phyloP scores from a whole-genome alignment of 176 grass and related monocot genomes.

The Ananas comosus region DNA sequence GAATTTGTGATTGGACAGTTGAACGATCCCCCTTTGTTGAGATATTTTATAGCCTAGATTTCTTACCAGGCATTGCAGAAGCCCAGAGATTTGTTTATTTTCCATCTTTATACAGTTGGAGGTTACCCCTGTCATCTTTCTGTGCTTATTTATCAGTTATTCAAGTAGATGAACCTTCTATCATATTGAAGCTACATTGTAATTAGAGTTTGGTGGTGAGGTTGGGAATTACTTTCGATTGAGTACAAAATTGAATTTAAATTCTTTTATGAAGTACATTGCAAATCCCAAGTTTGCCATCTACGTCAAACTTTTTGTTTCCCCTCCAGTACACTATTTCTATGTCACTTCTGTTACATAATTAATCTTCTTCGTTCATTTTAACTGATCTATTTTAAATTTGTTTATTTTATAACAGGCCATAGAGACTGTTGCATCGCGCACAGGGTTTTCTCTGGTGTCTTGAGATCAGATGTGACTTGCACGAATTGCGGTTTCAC shows the following conservation, averaged over 20 bases:
- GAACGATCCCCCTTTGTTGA: not conserved
- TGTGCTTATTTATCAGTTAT: not conserved
- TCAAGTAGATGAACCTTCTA: not conserved
- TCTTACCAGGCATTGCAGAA: not conserved
- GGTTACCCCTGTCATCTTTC: not conserved
- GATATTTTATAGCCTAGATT: not conserved
- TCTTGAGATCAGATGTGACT: constrained; percentile 90
- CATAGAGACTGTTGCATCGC: constrained; percentile 97
- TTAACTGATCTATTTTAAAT: too few species aligned
- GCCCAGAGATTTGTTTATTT: not conserved
- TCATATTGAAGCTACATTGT: not conserved
- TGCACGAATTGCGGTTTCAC: constrained; percentile 90
- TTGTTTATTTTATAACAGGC: constrained; percentile 24
- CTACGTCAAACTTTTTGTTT: too few species aligned
- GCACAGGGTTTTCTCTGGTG: constrained; percentile 87
- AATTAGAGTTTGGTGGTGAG: not conserved
- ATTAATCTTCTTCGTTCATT: constrained; percentile 8
- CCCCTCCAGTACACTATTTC: not conserved
- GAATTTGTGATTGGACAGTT: too few species aligned
- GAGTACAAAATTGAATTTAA: not conserved
- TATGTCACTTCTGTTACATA: not conserved
- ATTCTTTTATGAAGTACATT: not conserved
- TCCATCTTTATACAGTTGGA: not conserved
- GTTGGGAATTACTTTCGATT: not conserved
- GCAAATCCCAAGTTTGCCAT: not conserved